Conservation (phyloP, 1,284 basidiomycete genomes). For the Agroathelia rolfsii region DNA sequence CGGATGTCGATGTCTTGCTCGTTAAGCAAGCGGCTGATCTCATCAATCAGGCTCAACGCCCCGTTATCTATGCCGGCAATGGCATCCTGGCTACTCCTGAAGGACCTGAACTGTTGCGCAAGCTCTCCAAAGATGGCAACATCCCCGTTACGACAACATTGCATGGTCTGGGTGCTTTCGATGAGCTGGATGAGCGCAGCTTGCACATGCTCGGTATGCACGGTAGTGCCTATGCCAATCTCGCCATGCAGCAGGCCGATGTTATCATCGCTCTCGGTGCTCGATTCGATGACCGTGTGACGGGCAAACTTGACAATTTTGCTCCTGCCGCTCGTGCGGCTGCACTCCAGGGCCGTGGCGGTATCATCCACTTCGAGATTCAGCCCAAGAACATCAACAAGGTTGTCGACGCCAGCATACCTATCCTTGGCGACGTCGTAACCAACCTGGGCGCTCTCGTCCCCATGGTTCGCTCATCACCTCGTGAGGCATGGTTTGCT, state of each 20-base stretch:
- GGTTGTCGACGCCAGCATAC: constrained; percentile 90
- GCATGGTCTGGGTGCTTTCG: constrained; percentile 91
- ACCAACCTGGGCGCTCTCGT: constrained; percentile 77
- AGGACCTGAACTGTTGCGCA: constrained; percentile 77
- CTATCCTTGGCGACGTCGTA: constrained; percentile 90
- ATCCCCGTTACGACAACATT: constrained; percentile 97
- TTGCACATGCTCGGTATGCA: constrained; percentile 99
- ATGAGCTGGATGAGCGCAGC: constrained; percentile 81
- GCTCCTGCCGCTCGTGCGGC: constrained; percentile 87
- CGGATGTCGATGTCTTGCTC: constrained; percentile 53
- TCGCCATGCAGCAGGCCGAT: constrained; percentile 96
- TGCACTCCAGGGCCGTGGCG: constrained; percentile 79
- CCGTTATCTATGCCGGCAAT: constrained; percentile 91
- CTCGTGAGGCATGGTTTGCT: constrained; percentile 73
- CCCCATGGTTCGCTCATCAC: constrained; percentile 59
- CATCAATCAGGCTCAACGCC: constrained; percentile 87
- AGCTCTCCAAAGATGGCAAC: constrained; percentile 78
- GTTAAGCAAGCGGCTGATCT: constrained; percentile 81
- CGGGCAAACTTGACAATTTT: constrained; percentile 84
- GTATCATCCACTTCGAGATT: constrained; percentile 99
- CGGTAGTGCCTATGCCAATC: constrained; percentile 93
- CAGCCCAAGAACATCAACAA: constrained; percentile 99
- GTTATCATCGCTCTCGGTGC: constrained; percentile 95
- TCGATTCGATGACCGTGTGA: constrained; percentile 97
- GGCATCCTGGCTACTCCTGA: constrained; percentile 79